Base-by-base conservation (phyloP, 805 yeast species). In the Saccharomycopsis sp. region DNA sequence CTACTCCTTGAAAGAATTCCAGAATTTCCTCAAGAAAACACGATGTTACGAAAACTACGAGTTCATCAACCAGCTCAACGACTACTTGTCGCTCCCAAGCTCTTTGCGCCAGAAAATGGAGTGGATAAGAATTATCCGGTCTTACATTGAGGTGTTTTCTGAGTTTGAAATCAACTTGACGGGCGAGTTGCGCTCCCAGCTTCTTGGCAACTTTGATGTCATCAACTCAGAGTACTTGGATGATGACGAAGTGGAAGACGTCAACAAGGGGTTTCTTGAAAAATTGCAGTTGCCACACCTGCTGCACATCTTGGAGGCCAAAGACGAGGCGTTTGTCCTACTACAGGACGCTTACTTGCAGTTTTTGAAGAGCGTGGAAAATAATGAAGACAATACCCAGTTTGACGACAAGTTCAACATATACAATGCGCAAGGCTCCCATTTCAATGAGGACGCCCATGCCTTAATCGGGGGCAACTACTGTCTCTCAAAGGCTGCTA, bases 261-360 rank as follows among this genome's bases (percentile, higher is more conserved):
- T 25, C n/a, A 2, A 25, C n/a, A 27, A n/a, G n/a, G n/a, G n/a
- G n/a, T 5, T n/a, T n/a, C 2, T 27, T 16, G 17, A 32, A 4
- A 27, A 17, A 15, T 25, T 43, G 10, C 25, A 20, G 16, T 34
- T 42, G n/a, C 49, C 49, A 2, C 18, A 15, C 4, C 19, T 10
- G 4, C 10, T 17, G 10, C 21, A 32, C 5, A 22, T 46, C 5
- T 12, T 29, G 7, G 44, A 42, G n/a, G 49, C 47, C 4, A 42
- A 32, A 30, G 44, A 46, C 17, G 49, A 46, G 31, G 30, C 41
- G 3, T 36, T 27, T 27, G 15, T 35, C 6, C 23, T 46, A 19
- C 13, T 46, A 13, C 49, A 42, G 12, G 49, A 46, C 23, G 47
- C 49, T 2, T 46, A 42, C 20, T 15, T 46, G 4, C 49, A 46